Percentiles rank a stretch among this genome's conserved stretches.
These are phyloP conservation scores for Gilbertella persicaria DNA, from an alignment of 371 early-diverging fungal genomes.

Conservation along the genomic window DNA sequence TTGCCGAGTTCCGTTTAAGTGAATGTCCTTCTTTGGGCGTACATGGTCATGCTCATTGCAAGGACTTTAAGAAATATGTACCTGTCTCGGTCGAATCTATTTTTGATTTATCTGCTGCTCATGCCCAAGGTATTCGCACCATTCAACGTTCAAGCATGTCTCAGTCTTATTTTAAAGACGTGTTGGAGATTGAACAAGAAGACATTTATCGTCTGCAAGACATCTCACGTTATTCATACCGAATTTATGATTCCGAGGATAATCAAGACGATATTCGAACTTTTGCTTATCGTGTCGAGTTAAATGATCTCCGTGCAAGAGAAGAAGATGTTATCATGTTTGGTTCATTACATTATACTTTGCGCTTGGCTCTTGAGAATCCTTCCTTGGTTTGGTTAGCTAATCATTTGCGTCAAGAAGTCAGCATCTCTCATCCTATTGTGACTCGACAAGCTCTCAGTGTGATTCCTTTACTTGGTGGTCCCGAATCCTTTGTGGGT, in stretches of 20 bases:
- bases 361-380: slow-evolving; percentile 30
- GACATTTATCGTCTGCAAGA: slow-evolving; percentile 36
- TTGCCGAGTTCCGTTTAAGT: slow-evolving; percentile 6
- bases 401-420: slow-evolving; percentile 27
- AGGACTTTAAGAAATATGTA: slow-evolving; percentile 41
- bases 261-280: slow-evolving; percentile 18
- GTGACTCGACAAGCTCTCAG: slow-evolving; percentile 30
- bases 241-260: slow-evolving; percentile 43
- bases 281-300: slow-evolving; percentile 30
- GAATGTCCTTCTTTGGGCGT: slow-evolving; percentile 14
- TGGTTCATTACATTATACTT: slow-evolving; percentile 47
- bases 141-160: slow-evolving; percentile 36
- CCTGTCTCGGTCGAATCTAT: slow-evolving; percentile 39
- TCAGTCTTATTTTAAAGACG: slow-evolving; percentile 22
- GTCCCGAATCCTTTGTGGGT: slow-evolving; percentile 40
- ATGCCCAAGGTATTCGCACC: slow-evolving; percentile 27
- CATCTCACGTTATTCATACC: slow-evolving; percentile 41
- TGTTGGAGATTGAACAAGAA: slow-evolving; percentile 14
- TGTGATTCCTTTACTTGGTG: slow-evolving; percentile 39
- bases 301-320: slow-evolving; percentile 34
- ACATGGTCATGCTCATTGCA: slow-evolving; percentile 18
- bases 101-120: slow-evolving; percentile 36
- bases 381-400: slow-evolving; percentile 21
- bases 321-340: slow-evolving; percentile 49
- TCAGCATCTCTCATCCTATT: slow-evolving; percentile 37